Percentiles rank a stretch among this genome's conserved stretches.
phyloP scores from a whole-genome alignment of 2,329 filamentous ascomycete genomes.

The Cordyceps cateniannulata region DNA sequence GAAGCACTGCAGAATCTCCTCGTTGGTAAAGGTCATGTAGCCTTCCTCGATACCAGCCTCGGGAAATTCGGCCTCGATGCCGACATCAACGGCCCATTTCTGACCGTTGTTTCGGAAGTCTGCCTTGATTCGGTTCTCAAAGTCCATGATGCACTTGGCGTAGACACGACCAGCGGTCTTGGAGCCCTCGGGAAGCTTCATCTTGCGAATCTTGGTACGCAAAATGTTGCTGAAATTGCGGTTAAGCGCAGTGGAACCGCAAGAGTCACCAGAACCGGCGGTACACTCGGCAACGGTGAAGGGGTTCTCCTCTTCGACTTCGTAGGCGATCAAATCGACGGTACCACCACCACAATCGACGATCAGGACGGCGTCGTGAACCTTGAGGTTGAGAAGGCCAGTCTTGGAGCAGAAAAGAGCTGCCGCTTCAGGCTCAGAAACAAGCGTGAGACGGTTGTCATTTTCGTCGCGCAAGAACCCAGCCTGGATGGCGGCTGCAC shows the following conservation, averaged over 20 bases:
- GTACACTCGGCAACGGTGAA: constrained; percentile 98
- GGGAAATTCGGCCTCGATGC: constrained; percentile 96
- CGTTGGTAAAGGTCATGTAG: constrained; percentile 99
- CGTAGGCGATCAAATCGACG: constrained; percentile 97
- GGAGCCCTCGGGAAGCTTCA: constrained; percentile 96
- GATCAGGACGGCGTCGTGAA: constrained; percentile 97
- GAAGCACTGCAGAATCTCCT: constrained; percentile 98
- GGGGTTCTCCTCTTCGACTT: constrained; percentile 94
- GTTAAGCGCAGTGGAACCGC: constrained; percentile 96
- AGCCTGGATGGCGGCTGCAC: constrained; percentile 92
- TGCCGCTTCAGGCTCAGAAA: constrained; percentile 94
- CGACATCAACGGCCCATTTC: constrained; percentile 98
- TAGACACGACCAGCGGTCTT: constrained; percentile 98
- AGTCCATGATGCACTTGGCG: constrained; percentile 99
- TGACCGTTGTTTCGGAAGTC: constrained; percentile 99
- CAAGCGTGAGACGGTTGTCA: constrained; percentile 88
- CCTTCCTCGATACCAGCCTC: constrained; percentile 97
- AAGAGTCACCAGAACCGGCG: constrained; percentile 93
- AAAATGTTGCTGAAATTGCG: constrained; percentile 98
- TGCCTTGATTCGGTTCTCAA: constrained; percentile 98
- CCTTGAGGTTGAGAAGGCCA: constrained; percentile 88
- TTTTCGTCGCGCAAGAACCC: constrained; percentile 96
- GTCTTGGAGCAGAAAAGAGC: constrained; percentile 98
- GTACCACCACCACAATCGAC: constrained; percentile 98
- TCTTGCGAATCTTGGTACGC: constrained; percentile 95